A percentile compares a stretch with the other conserved stretches of the same genome.
phyloP scores from a whole-genome alignment of 2,329 filamentous ascomycete genomes.

The Drechslerella coelobrocha region DNA sequence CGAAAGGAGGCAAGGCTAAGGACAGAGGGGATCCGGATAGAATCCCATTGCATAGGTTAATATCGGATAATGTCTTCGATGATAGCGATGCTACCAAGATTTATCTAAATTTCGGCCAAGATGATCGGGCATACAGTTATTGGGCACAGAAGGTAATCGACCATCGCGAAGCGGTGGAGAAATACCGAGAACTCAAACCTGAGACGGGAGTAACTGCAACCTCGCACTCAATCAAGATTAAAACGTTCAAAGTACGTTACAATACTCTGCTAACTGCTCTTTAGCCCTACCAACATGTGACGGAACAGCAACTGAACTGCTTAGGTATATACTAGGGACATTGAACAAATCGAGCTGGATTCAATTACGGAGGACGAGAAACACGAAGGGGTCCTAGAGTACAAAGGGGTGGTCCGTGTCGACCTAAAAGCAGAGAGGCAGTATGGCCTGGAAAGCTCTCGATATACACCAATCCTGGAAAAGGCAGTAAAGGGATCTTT shows the following conservation, averaged over 20 bases:
- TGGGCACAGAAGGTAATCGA: neutral
- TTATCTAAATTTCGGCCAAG: neutral
- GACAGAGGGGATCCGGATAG: neutral
- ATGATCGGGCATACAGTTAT: conserved; percentile 1
- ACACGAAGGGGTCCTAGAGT: neutral
- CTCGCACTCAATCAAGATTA: conserved; percentile 1
- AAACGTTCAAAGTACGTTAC: conserved; percentile 2
- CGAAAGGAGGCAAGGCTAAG: neutral
- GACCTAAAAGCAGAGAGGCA: neutral
- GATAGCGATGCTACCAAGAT: neutral
- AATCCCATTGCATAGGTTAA: neutral
- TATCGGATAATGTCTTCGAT: neutral
- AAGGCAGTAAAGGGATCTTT: neutral
- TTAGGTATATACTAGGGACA: neutral
- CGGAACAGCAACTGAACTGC: neutral
- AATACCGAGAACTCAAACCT: conserved; percentile 2
- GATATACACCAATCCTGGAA: neutral
- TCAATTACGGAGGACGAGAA: neutral
- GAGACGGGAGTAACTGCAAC: neutral
- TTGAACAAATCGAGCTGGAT: neutral
- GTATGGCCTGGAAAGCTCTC: neutral
- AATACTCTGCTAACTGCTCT: too few species aligned
- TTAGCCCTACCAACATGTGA: too few species aligned
- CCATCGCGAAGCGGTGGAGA: neutral
- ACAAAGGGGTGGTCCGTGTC: neutral